phyloP scores from a whole-genome alignment of 306 rosid species.

The Aeschynomene evenia region DNA sequence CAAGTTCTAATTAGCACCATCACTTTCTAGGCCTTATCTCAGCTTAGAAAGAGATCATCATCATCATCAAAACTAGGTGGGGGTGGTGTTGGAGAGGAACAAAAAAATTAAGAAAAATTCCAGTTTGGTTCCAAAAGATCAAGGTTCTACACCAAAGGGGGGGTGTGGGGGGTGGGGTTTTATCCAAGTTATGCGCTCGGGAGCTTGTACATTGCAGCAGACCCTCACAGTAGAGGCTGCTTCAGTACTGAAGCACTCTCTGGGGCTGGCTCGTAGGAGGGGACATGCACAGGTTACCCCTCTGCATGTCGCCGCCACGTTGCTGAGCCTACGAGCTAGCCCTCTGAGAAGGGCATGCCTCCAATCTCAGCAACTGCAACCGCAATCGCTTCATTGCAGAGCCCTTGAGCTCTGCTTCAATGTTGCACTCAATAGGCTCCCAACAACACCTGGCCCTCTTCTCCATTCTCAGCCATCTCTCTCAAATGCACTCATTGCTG shows the following conservation, averaged over 20 bases:
- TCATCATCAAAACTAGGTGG: slow-evolving; percentile 33
- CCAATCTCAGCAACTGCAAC: slow-evolving; percentile 63
- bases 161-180: slow-evolving; percentile 70
- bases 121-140: slow-evolving; percentile 22
- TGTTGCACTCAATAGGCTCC: slow-evolving; percentile 91
- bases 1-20: background rate
- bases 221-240: slow-evolving; percentile 99
- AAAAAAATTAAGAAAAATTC: background rate
- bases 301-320: slow-evolving; percentile 84
- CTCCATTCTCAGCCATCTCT: slow-evolving; percentile 74
- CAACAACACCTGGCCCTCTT: slow-evolving; percentile 61
- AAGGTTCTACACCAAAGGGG: slow-evolving; percentile 14
- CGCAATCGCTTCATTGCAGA: slow-evolving; percentile 56
- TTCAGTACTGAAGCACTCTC: slow-evolving; percentile 87
- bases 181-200: slow-evolving; percentile 89
- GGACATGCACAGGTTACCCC: slow-evolving; percentile 98
- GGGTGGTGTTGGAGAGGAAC: slow-evolving; percentile 29
- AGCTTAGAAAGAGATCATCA: background rate
- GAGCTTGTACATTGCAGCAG: slow-evolving; percentile 80
- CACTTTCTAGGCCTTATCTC: background rate
- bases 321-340: slow-evolving; percentile 55
- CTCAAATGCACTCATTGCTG: slow-evolving; percentile 93
- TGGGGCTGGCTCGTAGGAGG: slow-evolving; percentile 70
- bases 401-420: slow-evolving; percentile 99
- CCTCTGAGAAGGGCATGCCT: slow-evolving; percentile 68